Base-by-base conservation (phyloP, 1,139 yeast species). In the Casaregolazyma suthepensis region DNA sequence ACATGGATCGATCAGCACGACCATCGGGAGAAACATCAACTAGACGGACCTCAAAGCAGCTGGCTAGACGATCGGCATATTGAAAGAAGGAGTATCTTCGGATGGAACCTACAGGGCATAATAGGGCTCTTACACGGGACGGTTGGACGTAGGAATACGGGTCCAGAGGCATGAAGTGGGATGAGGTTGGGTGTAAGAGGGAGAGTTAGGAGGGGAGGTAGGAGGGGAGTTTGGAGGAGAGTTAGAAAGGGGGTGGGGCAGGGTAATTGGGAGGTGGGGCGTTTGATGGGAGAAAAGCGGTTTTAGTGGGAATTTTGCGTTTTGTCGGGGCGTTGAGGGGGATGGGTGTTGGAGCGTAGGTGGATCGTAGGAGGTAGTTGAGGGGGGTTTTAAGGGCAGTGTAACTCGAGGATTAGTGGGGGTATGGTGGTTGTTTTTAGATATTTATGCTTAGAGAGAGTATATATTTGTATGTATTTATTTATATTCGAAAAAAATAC, bases 1-100 rank as follows among this genome's bases (percentile, higher is more conserved):
- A 90, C 58, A 73, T 68, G 23, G 71, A 64, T 58, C 72, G 57
- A 50, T 70, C 73, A 13, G 81, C 71, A 17, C 83, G 75, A 18
- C 79, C 75, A 51, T 79, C 80, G 5, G 91, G 87, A 1, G 87
- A 75, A 7, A 91, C 78, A 65, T 90, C 97, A 22, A 85, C 77
- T 46, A 90, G 72, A 56, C 95, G 71, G 22, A 89, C 82, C 61
- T 87, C 93, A 51, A 75, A 70, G 13, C 80, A 77, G n/a, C 74
- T 66, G 51, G 74, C 71, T 53, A 91, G 66, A 29, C 73, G 64
- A 3, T 71, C 71, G 10, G 77, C 73, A 60, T 79, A 80, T 43
- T 69, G 68, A 12, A 70, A 65, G 63, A 86, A 89, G 40, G 77
- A 74, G 4, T 71, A 58, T 5, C 73, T 66, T 10, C 76, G 63